Evolutionary conservation across 1,284 basidiomycete genomes (phyloP), one percentile per base, ranked within the genome.

Genomic region (Macrocystidia cucumis): DNA sequence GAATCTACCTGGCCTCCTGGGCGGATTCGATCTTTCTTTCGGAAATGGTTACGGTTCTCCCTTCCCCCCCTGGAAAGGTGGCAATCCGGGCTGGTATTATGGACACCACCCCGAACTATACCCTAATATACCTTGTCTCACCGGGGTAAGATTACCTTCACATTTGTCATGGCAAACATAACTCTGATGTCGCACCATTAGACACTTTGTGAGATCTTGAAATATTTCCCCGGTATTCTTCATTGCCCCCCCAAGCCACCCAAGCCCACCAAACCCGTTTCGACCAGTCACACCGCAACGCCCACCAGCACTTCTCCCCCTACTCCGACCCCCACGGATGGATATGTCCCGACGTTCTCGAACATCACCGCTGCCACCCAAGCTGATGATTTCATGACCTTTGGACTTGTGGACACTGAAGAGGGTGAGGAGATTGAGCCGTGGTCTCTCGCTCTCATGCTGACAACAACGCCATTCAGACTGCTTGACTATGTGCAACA

Each of bases 401-500:
- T 52, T 37, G 65, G 65, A 30, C 49, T 69, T 11, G 65, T 67
- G 9, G 62, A 65, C 29, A 65, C 60, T n/a, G 49, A 65, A 33
- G 52, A 44, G 31, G 57, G 66, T 65, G 43, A 26, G 57, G n/a
- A 29, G 26, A 12, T 14, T 39, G 16, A 26, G 4, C 11, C 4
- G 12, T 8, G 9, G 18, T n/a, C 23, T 12, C 6, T 12, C 12
- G 12, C 6, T 22, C 22, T 12, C 9, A 21, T 35, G 17, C 12
- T 12, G 22, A 7, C 19, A 38, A 4, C 33, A 24, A 30, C 6
- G 28, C n/a, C 5, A 16, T 13, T 22, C 31, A 65, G 62, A 62
- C 19, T 69, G 66, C 47, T 49, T 56, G 43, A 49, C 57, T 9
- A 68, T 68, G 65, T 69, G 66, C 40, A 52, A 62, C 46, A 39